phyloP scores from a whole-genome alignment of 768 basidiomycete species.

The Neoboletus brunneissimus region DNA sequence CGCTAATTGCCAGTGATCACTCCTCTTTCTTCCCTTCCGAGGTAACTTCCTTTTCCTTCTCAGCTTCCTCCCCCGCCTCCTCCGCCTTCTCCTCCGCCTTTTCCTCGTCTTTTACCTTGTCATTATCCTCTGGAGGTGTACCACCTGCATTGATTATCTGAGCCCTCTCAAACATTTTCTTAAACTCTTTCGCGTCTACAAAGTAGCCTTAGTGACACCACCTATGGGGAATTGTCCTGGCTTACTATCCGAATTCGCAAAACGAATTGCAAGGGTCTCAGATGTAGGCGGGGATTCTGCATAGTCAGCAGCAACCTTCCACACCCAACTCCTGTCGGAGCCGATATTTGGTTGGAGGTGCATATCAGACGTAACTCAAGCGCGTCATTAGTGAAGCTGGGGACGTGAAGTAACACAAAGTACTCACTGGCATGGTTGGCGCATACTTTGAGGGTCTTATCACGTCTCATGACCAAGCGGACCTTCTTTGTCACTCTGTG shows the following conservation, averaged over 20 bases:
- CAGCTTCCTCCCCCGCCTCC: constrained; percentile 30
- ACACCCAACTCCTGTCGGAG: constrained; percentile 99
- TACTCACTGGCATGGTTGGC: constrained; percentile 90
- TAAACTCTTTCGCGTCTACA: constrained; percentile 77
- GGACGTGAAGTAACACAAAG: background rate
- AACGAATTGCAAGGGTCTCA: constrained; percentile 97
- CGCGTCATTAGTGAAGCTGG: constrained; percentile 2
- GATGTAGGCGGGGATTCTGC: constrained; percentile 85
- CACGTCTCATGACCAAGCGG: constrained; percentile 97
- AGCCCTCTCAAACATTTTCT: constrained; percentile 82
- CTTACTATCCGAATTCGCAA: constrained; percentile 94
- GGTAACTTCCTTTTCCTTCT: constrained; percentile 33
- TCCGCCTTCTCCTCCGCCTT: constrained; percentile 30
- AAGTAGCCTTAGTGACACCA: constrained; percentile 35
- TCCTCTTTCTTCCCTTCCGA: constrained; percentile 36
- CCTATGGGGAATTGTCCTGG: constrained; percentile 6
- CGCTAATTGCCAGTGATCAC: constrained; percentile 12
- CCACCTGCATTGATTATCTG: constrained; percentile 59
- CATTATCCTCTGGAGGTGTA: constrained; percentile 24
- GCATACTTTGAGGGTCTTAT: constrained; percentile 99
- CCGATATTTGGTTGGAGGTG: constrained; percentile 95
- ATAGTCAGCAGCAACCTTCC: constrained; percentile 95
- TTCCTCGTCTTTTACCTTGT: constrained; percentile 23
- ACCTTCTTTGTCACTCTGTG: constrained; percentile 91
- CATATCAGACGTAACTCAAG: constrained; percentile 83